phyloP scores from a whole-genome alignment of 306 rosid genomes.

The Trichosanthes cucumerina region DNA sequence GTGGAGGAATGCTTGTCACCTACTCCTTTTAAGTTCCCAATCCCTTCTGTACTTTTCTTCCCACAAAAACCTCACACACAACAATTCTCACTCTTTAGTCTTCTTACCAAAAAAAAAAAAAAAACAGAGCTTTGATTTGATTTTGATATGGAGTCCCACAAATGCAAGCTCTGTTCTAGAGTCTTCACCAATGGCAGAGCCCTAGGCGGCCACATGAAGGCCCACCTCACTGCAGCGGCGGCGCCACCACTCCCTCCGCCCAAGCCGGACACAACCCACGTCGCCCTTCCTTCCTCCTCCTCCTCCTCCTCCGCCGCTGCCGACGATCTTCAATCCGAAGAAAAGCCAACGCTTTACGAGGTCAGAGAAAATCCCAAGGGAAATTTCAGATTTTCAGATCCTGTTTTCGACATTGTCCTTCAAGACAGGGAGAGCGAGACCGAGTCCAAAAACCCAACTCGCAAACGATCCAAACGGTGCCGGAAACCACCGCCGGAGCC shows the following conservation, averaged over 20 bases:
- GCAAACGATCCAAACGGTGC: constrained; percentile 71
- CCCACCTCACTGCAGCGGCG: constrained; percentile 49
- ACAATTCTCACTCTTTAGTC: background rate
- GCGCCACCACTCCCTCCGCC: constrained; percentile 50
- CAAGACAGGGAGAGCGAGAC: constrained; percentile 85
- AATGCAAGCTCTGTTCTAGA: constrained; percentile 70
- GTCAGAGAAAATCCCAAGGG: constrained; percentile 66
- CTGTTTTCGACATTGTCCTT: constrained; percentile 42
- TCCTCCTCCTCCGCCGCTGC: constrained; percentile 7
- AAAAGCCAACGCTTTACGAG: constrained; percentile 27
- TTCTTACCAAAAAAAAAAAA: too few relatives aligned
- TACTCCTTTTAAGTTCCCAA: constrained; percentile 62
- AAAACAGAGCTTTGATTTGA: constrained; percentile 11
- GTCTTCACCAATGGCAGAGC: constrained; percentile 64
- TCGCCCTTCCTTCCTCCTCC: background rate
- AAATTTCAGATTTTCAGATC: constrained; percentile 49
- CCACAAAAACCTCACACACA: background rate
- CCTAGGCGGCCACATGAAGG: constrained; percentile 88
- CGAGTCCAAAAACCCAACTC: constrained; percentile 65
- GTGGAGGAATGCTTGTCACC: constrained; percentile 95
- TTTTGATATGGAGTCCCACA: constrained; percentile 56
- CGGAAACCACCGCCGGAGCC: constrained; percentile 10
- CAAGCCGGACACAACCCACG: background rate
- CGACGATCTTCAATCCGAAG: background rate
- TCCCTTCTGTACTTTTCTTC: constrained; percentile 22